A percentile compares a stretch with the other conserved stretches of the same genome.
phyloP scores from a whole-genome alignment of 768 basidiomycete species.

The Boletus coccyginus region DNA sequence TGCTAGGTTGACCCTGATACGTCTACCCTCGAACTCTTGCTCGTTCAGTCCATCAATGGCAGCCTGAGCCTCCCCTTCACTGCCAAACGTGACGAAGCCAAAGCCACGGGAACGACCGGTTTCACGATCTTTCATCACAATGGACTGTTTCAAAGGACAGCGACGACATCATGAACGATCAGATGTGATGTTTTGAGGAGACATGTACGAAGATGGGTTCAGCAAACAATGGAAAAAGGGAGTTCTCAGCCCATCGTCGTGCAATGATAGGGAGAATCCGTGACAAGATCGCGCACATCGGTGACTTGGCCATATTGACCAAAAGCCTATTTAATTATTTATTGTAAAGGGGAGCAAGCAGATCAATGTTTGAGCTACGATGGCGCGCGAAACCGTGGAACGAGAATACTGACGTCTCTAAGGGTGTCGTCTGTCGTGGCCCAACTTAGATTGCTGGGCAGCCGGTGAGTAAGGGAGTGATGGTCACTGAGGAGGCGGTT shows the following conservation, averaged over 20 bases:
- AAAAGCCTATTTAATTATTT: slow-evolving; percentile 38
- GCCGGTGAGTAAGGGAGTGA: not conserved
- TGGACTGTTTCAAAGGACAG: slow-evolving; percentile 21
- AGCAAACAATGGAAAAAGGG: slow-evolving; percentile 22
- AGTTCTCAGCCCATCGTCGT: slow-evolving; percentile 33
- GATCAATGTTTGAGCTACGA: slow-evolving; percentile 8
- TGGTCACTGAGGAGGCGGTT: not conserved
- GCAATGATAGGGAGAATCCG: slow-evolving; percentile 30
- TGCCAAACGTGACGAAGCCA: slow-evolving; percentile 48
- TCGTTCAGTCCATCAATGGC: slow-evolving; percentile 48
- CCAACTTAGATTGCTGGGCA: slow-evolving; percentile 34
- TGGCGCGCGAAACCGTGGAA: not conserved
- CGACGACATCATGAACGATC: slow-evolving; percentile 5
- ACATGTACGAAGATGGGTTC: slow-evolving; percentile 26
- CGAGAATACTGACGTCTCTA: slow-evolving; percentile 19
- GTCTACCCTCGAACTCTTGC: slow-evolving; percentile 52
- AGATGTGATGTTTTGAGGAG: not conserved
- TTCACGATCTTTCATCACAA: slow-evolving; percentile 49
- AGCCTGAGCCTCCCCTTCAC: slow-evolving; percentile 37
- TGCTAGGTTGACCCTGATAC: slow-evolving; percentile 48
- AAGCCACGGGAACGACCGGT: slow-evolving; percentile 58
- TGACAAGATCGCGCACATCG: slow-evolving; percentile 46
- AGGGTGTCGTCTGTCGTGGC: slow-evolving; percentile 29
- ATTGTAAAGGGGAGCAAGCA: not conserved
- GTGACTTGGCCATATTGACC: slow-evolving; percentile 40